These are phyloP conservation scores for Blastosporella zonata DNA, from an alignment of 1,284 basidiomycete genomes.

Conservation along the genomic window DNA sequence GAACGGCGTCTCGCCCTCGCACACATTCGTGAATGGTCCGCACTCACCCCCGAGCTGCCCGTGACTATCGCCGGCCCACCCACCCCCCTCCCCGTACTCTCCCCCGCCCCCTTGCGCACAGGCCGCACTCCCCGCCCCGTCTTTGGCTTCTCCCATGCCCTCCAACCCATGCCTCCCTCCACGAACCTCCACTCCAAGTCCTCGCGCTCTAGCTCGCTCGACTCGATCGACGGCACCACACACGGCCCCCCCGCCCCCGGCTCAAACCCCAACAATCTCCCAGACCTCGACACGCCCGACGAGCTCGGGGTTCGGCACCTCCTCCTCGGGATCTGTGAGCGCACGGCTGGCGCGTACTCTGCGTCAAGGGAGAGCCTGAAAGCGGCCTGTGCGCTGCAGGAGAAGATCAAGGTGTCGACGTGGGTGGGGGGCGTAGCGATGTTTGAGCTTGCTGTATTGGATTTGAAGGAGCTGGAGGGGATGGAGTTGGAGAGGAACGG, in stretches of 20 bases:
- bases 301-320: constrained; percentile 68
- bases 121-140: constrained; percentile 10
- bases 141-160: constrained; percentile 15
- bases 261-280: constrained; percentile 12
- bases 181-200: not conserved
- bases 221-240: constrained; percentile 2
- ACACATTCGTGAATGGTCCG: constrained; percentile 50
- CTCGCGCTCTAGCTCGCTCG: constrained; percentile 4
- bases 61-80: constrained; percentile 27
- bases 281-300: constrained; percentile 63
- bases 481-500: constrained; percentile 12
- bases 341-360: constrained; percentile 47
- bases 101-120: constrained; percentile 5
- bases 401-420: constrained; percentile 44
- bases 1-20: constrained; percentile 46
- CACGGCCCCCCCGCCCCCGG: not conserved
- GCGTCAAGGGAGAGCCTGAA: constrained; percentile 46
- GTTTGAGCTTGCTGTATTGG: constrained; percentile 67
- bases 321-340: constrained; percentile 64
- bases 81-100: constrained; percentile 25
- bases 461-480: constrained; percentile 53
- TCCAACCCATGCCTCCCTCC: constrained; percentile 14
- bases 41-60: constrained; percentile 44
- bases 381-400: constrained; percentile 45
- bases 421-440: constrained; percentile 66